Percentiles rank a stretch among this genome's conserved stretches.
Evolutionary conservation across 2,329 filamentous ascomycete species (phyloP).

Genomic region (Colletotrichum paranaense): DNA sequence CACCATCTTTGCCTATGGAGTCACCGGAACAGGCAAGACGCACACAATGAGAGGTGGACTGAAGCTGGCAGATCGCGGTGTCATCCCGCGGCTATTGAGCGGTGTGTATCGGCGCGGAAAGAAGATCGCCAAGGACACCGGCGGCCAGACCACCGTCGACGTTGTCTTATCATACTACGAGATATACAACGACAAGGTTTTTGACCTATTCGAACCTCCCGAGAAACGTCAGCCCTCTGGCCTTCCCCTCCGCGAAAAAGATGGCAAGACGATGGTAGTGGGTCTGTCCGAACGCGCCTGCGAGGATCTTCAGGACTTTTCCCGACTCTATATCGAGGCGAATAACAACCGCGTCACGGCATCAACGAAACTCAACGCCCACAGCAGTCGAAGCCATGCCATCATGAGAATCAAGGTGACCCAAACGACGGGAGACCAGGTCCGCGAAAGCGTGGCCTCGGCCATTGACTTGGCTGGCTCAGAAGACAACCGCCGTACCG

Average conservation of each 20-base stretch:
- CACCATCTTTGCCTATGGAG: conserved; percentile 92
- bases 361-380: conserved; percentile 90
- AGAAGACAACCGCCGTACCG: conserved; percentile 93
- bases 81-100: conserved; percentile 88
- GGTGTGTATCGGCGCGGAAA: conserved; percentile 86
- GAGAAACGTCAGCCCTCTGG: conserved; percentile 88
- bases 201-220: conserved; percentile 86
- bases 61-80: conserved; percentile 85
- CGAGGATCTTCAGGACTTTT: conserved; percentile 88
- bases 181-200: conserved; percentile 97
- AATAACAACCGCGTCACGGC: conserved; percentile 92
- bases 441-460: conserved; percentile 84
- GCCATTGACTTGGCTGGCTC: conserved; percentile 96
- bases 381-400: conserved; percentile 90
- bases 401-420: conserved; percentile 91
- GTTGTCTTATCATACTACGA: conserved; percentile 93
- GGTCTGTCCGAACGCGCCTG: conserved; percentile 87
- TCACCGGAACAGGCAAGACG: conserved; percentile 94
- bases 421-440: conserved; percentile 76
- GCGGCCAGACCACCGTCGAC: conserved; percentile 75
- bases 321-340: conserved; percentile 88
- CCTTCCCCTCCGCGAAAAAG: conserved; percentile 84
- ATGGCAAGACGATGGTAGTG: conserved; percentile 87
- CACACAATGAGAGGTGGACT: conserved; percentile 96
- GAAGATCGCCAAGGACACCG: conserved; percentile 85